Conservation (phyloP, 805 yeast species). For the Sungouiella blattae region DNA sequence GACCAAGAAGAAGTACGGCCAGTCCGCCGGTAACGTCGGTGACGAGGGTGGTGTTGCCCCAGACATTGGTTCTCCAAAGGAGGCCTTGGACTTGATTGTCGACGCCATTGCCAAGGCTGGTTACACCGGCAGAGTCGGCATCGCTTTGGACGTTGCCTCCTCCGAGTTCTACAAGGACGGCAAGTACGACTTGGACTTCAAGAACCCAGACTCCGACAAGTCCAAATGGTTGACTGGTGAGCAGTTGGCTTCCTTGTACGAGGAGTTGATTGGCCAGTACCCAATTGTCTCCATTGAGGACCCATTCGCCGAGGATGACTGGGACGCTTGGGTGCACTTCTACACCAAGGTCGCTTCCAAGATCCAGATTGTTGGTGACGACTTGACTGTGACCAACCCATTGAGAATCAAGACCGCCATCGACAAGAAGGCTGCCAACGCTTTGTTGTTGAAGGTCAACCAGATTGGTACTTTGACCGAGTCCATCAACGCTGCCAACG, state of each 20-base stretch:
- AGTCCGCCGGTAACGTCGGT: conserved; percentile 99
- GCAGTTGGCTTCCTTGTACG: conserved; percentile 84
- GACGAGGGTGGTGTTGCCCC: conserved; percentile 99
- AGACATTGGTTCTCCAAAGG: conserved; percentile 89
- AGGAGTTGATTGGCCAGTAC: conserved; percentile 75
- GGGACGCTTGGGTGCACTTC: conserved; percentile 97
- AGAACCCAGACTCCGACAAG: conserved; percentile 89
- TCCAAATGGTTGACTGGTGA: conserved; percentile 89
- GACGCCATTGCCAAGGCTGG: conserved; percentile 92
- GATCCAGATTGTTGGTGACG: conserved; percentile 95
- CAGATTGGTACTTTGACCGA: conserved; percentile 97
- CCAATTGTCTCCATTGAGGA: conserved; percentile 98
- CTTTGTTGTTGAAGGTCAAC: conserved; percentile 94
- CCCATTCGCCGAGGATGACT: conserved; percentile 99
- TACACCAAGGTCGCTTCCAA: conserved; percentile 59
- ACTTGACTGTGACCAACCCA: conserved; percentile 98
- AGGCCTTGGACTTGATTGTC: conserved; percentile 92
- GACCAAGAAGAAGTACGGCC: conserved; percentile 94
- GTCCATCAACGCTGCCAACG: conserved; percentile 95
- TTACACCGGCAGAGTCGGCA: conserved; percentile 86
- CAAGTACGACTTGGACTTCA: conserved; percentile 96
- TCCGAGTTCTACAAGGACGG: conserved; percentile 98
- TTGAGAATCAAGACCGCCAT: conserved; percentile 90
- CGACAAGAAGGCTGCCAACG: conserved; percentile 93
- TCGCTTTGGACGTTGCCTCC: conserved; percentile 95